These are phyloP conservation scores for Magnusiomyces suaveolens DNA, from an alignment of 1,139 yeast species.

Conservation along the genomic window DNA sequence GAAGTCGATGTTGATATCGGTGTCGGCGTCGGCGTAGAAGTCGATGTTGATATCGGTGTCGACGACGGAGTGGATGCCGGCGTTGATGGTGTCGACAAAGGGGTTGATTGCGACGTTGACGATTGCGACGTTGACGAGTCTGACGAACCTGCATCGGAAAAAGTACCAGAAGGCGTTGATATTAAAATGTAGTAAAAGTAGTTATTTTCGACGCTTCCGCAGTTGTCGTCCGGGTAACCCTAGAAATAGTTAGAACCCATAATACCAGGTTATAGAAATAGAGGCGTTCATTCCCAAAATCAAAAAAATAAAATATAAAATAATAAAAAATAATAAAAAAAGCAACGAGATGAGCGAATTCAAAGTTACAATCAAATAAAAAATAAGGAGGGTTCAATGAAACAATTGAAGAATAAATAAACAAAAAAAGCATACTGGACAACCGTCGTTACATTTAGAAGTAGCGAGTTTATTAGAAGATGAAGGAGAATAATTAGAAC, in stretches of 20 bases:
- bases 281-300: neutral
- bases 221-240: conserved; percentile 39
- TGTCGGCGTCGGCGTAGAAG: conserved; percentile 1
- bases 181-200: conserved; percentile 39
- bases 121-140: neutral
- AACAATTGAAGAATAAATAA: neutral
- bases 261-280: neutral
- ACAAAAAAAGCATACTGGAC: conserved; percentile 35
- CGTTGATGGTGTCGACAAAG: neutral
- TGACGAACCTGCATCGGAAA: conserved; percentile 2
- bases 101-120: neutral
- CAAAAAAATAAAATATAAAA: neutral
- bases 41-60: neutral
- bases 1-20: neutral
- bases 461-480: conserved; percentile 27
- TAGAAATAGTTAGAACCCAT: conserved; percentile 3
- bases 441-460: conserved; percentile 38
- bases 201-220: conserved; percentile 35
- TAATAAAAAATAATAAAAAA: neutral
- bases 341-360: neutral
- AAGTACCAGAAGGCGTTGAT: conserved; percentile 31
- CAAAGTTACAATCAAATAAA: neutral
- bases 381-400: neutral
- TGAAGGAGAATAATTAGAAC: conserved; percentile 46
- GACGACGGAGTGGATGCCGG: neutral